Evolutionary conservation across 306 rosid species (phyloP), one percentile per base, ranked within the genome.

Genomic region (Cucurbita maxima): DNA sequence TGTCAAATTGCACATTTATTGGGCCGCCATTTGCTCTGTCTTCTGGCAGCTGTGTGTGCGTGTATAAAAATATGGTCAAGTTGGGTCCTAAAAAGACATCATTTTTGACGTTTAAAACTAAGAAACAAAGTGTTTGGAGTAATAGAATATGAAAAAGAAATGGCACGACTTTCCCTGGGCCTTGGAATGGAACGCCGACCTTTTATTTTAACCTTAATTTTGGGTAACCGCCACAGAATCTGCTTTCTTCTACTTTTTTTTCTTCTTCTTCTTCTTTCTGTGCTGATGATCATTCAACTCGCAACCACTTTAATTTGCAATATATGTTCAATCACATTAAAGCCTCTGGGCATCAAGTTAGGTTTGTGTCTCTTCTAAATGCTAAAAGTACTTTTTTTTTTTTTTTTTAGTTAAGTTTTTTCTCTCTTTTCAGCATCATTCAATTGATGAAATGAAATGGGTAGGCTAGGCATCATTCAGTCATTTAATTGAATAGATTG

Each of bases 171-270:
- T 70, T 70, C 74, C 74, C 44, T 50, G 16, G 50, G 74, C 74
- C 74, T 70, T 44, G 74, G 74, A 70, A 70, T 48, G 15, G 58
- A 40, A 50, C 74, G 14, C 34, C 25, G 45, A 70, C 25, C 40
- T 30, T 70, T 37, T 47, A 25, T 43, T 40, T 69, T 68, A 11
- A 69, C 20, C 53, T 8, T 48, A 47, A 19, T 45, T 67, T 67
- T 13, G 3, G 58, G 41, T 70, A 70, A 70, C 74, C 74, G 74
- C 58, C 74, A 70, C 9, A 30, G 58, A 70, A 70, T 70, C 74
- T 68, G 6, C 71, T 12, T 22, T n/a, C 12, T 20, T 45, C 34
- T 45, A 41, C 4, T n/a, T n/a, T 18, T n/a, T 50, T 50, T 13
- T 2, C 11, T 22, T 22, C 1, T 22, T 22, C 1, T 22, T 22